These are phyloP conservation scores for Pseudohalonectria lignicola DNA, from an alignment of 2,329 filamentous ascomycete species.

Conservation along the genomic window DNA sequence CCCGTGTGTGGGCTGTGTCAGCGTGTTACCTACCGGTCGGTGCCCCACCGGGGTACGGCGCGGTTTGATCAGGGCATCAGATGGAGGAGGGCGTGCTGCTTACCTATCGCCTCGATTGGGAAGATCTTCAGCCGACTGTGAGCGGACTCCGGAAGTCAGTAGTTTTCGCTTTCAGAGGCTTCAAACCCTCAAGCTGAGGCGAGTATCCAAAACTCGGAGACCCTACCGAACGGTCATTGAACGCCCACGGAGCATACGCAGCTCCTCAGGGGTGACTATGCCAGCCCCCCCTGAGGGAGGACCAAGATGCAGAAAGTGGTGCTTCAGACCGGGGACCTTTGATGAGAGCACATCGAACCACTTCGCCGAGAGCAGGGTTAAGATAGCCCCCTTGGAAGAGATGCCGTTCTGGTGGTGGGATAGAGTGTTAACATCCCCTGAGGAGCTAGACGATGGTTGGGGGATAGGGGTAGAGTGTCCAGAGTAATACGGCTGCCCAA, in stretches of 20 bases:
- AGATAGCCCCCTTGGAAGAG: conserved; percentile 40
- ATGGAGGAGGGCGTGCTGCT: too few relatives aligned
- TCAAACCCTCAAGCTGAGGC: too few relatives aligned
- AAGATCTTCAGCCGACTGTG: conserved; percentile 58
- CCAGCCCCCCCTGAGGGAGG: conserved; percentile 15
- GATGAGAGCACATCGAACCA: conserved; percentile 41
- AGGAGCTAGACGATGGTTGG: conserved; percentile 1
- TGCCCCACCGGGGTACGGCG: too few relatives aligned
- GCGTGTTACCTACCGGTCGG: too few relatives aligned
- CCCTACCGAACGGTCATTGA: neutral
- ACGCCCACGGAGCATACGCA: neutral
- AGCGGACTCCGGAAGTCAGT: too few relatives aligned
- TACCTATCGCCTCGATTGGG: conserved; percentile 61
- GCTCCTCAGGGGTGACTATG: neutral
- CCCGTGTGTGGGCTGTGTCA: too few relatives aligned
- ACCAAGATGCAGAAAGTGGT: conserved; percentile 38
- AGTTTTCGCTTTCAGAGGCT: too few relatives aligned
- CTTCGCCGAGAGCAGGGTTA: conserved; percentile 34
- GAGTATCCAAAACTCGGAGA: too few relatives aligned
- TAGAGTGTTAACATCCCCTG: neutral
- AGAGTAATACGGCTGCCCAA: too few relatives aligned
- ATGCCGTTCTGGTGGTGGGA: conserved; percentile 40
- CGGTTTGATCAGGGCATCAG: too few relatives aligned
- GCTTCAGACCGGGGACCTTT: conserved; percentile 33
- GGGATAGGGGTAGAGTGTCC: neutral